These are phyloP conservation scores for Linnemannia hyalina DNA, from an alignment of 192 early-diverging fungal species.

Conservation along the genomic window DNA sequence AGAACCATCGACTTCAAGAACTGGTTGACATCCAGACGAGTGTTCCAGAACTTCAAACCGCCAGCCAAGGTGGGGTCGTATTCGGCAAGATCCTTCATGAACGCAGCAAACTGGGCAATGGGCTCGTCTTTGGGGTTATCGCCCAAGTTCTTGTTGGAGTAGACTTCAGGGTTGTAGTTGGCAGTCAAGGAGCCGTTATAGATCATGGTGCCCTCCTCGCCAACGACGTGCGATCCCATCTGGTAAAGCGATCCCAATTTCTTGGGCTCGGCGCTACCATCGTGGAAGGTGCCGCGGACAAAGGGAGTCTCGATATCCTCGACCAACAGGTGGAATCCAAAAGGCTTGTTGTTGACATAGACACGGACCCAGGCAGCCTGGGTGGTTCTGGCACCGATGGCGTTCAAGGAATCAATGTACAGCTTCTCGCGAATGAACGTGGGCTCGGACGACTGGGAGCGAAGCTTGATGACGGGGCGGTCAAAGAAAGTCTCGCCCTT, in stretches of 20 bases:
- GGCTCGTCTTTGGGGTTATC: constrained; percentile 31
- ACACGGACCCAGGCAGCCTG: constrained; percentile 45
- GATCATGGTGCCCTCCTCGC: constrained; percentile 37
- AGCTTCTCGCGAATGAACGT: constrained; percentile 57
- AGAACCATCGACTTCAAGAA: constrained; percentile 46
- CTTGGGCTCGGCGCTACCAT: constrained; percentile 1
- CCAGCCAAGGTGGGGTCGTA: constrained; percentile 25
- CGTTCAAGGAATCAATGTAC: constrained; percentile 51
- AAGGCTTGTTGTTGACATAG: constrained; percentile 53
- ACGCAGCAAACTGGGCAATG: constrained; percentile 43
- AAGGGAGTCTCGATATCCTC: constrained; percentile 53
- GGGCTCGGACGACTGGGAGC: constrained; percentile 46
- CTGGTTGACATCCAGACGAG: constrained; percentile 37
- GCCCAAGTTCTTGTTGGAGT: constrained; percentile 35
- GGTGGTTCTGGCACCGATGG: constrained; percentile 24
- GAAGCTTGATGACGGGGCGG: constrained; percentile 52
- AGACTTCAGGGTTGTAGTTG: constrained; percentile 46
- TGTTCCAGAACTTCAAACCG: constrained; percentile 33
- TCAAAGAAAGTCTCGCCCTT: constrained; percentile 45
- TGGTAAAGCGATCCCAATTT: constrained; percentile 46
- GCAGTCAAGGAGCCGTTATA: constrained; percentile 32
- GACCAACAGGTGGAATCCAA: constrained; percentile 56
- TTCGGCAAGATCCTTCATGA: constrained; percentile 46
- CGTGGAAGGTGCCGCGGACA: constrained; percentile 39
- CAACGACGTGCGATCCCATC: constrained; percentile 39